A percentile compares a stretch with the other conserved stretches of the same genome.
Conservation (phyloP, 1,139 yeast species). For the Kurtzmaniella quercitrusa region DNA sequence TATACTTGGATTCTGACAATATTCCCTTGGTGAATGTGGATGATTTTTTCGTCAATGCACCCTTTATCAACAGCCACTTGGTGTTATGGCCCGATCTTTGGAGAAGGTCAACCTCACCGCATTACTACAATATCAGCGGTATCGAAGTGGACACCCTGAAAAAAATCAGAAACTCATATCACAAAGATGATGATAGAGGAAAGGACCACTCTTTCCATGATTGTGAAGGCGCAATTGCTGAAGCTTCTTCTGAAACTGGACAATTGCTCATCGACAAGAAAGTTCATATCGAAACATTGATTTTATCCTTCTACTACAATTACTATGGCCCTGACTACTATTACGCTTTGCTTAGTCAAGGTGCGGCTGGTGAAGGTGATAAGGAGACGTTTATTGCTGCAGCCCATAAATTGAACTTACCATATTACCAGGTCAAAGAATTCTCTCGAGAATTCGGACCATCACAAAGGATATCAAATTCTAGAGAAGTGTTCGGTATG, state of each 20-base stretch:
- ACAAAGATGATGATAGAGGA: constrained; percentile 25
- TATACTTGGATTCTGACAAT: constrained; percentile 36
- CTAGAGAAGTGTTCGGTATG: constrained; percentile 31
- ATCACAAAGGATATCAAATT: constrained; percentile 11
- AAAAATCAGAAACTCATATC: constrained; percentile 24
- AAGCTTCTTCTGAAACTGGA: constrained; percentile 60
- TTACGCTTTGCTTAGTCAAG: constrained; percentile 50
- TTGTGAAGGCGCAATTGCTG: constrained; percentile 52
- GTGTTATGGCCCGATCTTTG: constrained; percentile 40
- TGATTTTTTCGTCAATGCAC: constrained; percentile 25
- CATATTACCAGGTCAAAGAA: constrained; percentile 52
- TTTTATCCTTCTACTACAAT: constrained; percentile 55
- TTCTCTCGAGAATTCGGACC: constrained; percentile 37
- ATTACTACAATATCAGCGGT: constrained; percentile 26
- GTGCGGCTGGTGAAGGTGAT: constrained; percentile 61
- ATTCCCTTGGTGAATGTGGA: constrained; percentile 32
- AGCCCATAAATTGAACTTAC: constrained; percentile 45
- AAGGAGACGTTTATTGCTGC: constrained; percentile 63
- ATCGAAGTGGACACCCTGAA: constrained; percentile 17
- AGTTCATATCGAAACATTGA: constrained; percentile 44
- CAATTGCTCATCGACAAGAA: constrained; percentile 50
- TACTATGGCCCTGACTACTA: constrained; percentile 51
- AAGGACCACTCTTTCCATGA: constrained; percentile 35
- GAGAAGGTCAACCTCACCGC: constrained; percentile 37
- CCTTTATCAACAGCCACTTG: constrained; percentile 24